Evolutionary conservation across 805 yeast species (phyloP).

Genomic region (Ogataea pini): DNA sequence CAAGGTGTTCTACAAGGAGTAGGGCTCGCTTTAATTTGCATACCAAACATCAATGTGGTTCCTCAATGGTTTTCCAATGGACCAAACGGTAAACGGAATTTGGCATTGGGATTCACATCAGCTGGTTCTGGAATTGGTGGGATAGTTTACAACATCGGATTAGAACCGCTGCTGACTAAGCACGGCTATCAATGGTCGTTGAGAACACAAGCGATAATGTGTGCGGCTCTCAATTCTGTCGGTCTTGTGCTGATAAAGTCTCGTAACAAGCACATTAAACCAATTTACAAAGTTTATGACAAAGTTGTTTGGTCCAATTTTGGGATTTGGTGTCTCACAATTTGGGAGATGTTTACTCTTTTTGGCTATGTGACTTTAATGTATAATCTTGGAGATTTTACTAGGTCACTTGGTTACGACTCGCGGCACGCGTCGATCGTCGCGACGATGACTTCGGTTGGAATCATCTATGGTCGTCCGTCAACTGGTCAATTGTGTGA

Average conservation of each 20-base stretch:
- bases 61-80: slow-evolving; percentile 64
- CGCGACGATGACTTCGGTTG: slow-evolving; percentile 60
- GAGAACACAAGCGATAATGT: slow-evolving; percentile 46
- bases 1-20: slow-evolving; percentile 68
- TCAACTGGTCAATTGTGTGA: slow-evolving; percentile 53
- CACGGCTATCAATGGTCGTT: slow-evolving; percentile 50
- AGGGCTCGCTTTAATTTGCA: slow-evolving; percentile 56
- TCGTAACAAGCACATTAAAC: slow-evolving; percentile 39
- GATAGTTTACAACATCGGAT: slow-evolving; percentile 47
- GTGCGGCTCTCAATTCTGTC: slow-evolving; percentile 36
- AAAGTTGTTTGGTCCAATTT: slow-evolving; percentile 37
- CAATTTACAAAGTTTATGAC: slow-evolving; percentile 44
- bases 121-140: slow-evolving; percentile 60
- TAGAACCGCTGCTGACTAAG: slow-evolving; percentile 44
- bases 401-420: slow-evolving; percentile 59
- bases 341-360: slow-evolving; percentile 50
- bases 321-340: slow-evolving; percentile 35
- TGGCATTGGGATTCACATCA: slow-evolving; percentile 49
- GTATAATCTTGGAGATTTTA: slow-evolving; percentile 60
- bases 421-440: slow-evolving; percentile 57
- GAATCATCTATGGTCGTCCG: slow-evolving; percentile 59
- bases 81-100: slow-evolving; percentile 52
- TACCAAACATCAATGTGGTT: slow-evolving; percentile 58
- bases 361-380: slow-evolving; percentile 62
- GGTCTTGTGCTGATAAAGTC: slow-evolving; percentile 40